Evolutionary conservation across 2,329 filamentous ascomycete species (phyloP), one percentile per base, ranked within the genome.

Genomic region (Xylaria sp.): DNA sequence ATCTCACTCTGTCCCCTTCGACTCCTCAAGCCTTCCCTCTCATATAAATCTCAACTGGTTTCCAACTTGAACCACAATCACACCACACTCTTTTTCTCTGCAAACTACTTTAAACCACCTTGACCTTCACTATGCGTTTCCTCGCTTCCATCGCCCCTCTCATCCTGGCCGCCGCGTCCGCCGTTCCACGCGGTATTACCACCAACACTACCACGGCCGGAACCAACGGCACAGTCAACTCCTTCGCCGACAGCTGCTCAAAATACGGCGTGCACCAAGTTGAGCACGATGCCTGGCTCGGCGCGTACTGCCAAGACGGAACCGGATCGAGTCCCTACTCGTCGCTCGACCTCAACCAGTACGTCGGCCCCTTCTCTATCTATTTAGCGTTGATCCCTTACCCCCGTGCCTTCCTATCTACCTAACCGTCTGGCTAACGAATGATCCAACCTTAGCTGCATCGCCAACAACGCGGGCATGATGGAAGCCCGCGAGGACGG

Each of bases 401-500:
- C 54, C 14, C 24, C 2, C 24, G 24, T 48, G 2, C 19, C 45
- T 21, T 7, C 14, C 45, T 21, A 4, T 7, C 19, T 24, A 12
- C 24, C 2, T 24, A 9, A 12, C 21, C 4, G 17, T 17, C 21
- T 24, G 12, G 39, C 39, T n/a, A 53, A 53, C 47, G 2, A 21
- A 47, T 4, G 11, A 50, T 14, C 27, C 21, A 39, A 19, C 36
- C 24, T 34, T 14, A 69, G 66, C 45, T 70, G 66, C 42, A 69
- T 70, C 58, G 58, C 62, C 54, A 70, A 70, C 62, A 30, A 64
- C 59, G 24, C 42, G 34, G 65, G 68, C 47, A 12, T 21, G n/a
- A 58, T 70, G 57, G 61, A 17, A 14, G 62, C 53, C 39, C 58
- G 61, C 17, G 32, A 47, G 9, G 39, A 66, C 42, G 69, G 65